Evolutionary conservation across 164 flowering plant species (phyloP), one percentile per base, ranked within the genome.

Genomic region (Stephania yunnanensis): DNA sequence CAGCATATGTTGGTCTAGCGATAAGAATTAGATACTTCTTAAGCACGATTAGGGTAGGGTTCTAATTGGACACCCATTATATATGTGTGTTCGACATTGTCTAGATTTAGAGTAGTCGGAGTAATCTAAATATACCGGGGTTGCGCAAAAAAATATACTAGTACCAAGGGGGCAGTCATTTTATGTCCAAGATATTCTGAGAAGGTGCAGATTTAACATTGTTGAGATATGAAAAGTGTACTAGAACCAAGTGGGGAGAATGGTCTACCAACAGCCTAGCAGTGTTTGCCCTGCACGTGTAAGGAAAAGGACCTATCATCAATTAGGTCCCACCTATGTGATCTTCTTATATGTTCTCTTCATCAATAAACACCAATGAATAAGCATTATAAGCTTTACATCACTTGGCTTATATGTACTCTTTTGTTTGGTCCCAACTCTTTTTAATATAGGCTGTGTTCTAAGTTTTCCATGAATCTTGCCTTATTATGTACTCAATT

Each of bases 261-360:
- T 61, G 71, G 48, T 46, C 48, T 69, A 69, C 71, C 46, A 69
- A 69, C 50, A 69, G 48, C 22, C 66, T 61, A 61, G 66, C 66
- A 61, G 22, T 61, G 20, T 61, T 61, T 61, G 66, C 10, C 48
- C 22, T 69, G 71, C 65, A 71, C 74, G 61, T 71, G 74, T 30
- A 29, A 52, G 44, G 46, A 71, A 71, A 30, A 29, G 22, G 74
- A 71, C 74, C 46, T 50, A 53, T 71, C 44, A 29, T 52, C 36
- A 17, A 36, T 69, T 13, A 0, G 52, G 48, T 44, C 48, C 45
- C 48, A 9, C 22, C 10, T 69, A 69, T 1, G 48, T 61, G 65
- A 61, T 61, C 65, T 61, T 61, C 65, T 53, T 36, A 36, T 36
- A 4, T 36, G 4, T 36, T 36, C 42, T 53, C 61, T 61, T 5